These are phyloP conservation scores for Theobroma cacao DNA, from an alignment of 345 rosid species.

Conservation along the genomic window DNA sequence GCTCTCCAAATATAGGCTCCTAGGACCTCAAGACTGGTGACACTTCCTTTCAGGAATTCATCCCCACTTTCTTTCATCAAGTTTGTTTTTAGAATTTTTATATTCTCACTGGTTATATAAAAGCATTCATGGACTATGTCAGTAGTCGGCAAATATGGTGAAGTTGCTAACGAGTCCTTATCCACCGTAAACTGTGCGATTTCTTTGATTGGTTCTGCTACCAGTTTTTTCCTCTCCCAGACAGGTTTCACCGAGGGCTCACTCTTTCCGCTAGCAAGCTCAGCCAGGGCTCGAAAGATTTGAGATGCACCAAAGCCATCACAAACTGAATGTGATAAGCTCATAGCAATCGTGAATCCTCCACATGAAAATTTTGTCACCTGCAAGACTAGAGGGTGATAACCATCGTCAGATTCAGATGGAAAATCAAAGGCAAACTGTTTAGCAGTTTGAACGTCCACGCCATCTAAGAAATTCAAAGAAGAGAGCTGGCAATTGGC, in stretches of 20 bases:
- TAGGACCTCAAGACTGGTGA: slow-evolving; percentile 51
- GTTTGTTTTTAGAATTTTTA: slow-evolving; percentile 31
- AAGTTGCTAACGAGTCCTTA: slow-evolving; percentile 17
- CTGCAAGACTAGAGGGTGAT: slow-evolving; percentile 42
- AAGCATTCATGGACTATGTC: slow-evolving; percentile 40
- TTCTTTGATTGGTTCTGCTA: slow-evolving; percentile 4
- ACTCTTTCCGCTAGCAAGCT: slow-evolving; percentile 35
- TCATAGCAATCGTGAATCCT: slow-evolving; percentile 54
- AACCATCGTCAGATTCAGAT: slow-evolving; percentile 20
- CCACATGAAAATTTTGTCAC: slow-evolving; percentile 56
- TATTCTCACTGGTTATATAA: slow-evolving; percentile 28
- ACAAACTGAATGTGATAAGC: slow-evolving; percentile 51
- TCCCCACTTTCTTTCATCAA: slow-evolving; percentile 17
- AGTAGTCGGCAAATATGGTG: slow-evolving; percentile 30
- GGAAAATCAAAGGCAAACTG: slow-evolving; percentile 32
- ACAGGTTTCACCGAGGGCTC: slow-evolving; percentile 45
- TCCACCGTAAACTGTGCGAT: background rate
- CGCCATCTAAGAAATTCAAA: slow-evolving; percentile 42
- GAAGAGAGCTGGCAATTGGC: slow-evolving; percentile 37
- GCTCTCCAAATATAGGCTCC: slow-evolving; percentile 52
- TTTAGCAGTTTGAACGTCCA: slow-evolving; percentile 28
- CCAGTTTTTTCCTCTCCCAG: slow-evolving; percentile 49
- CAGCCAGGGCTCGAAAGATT: slow-evolving; percentile 45
- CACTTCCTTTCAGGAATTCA: background rate
- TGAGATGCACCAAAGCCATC: slow-evolving; percentile 65